Percentiles rank a stretch among this genome's conserved stretches.
Evolutionary conservation across 306 rosid species (phyloP).

Genomic region (Ormosia emarginata): DNA sequence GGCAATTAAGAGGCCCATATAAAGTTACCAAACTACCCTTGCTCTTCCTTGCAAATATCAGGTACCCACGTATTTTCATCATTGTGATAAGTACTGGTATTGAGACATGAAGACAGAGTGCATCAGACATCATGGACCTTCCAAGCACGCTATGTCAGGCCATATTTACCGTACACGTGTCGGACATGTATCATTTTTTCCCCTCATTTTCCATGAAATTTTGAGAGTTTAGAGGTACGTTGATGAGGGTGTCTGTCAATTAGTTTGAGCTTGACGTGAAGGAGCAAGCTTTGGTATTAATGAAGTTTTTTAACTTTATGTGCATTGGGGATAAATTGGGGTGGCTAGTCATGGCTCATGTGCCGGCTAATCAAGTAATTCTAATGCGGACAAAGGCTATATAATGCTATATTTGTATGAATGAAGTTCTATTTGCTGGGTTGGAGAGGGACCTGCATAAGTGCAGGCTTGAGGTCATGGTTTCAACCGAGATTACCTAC

Average conservation of each 20-base stretch:
- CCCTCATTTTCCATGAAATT: neutral
- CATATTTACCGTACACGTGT: conserved; percentile 57
- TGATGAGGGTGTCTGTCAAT: conserved; percentile 2
- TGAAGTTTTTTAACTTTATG: conserved; percentile 19
- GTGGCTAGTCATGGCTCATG: conserved; percentile 24
- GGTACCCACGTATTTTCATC: neutral
- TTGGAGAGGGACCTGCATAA: conserved; percentile 26
- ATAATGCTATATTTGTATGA: neutral
- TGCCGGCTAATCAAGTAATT: conserved; percentile 36
- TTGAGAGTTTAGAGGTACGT: conserved; percentile 3
- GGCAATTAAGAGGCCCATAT: neutral
- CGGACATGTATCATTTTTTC: neutral
- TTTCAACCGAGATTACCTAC: conserved; percentile 34
- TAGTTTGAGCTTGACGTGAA: neutral
- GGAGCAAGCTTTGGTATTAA: conserved; percentile 16
- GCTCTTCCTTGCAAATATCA: neutral
- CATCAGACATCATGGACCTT: neutral
- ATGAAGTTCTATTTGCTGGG: conserved; percentile 7
- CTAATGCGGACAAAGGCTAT: conserved; percentile 5
- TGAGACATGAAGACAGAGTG: neutral
- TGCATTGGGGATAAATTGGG: neutral
- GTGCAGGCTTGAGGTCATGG: conserved; percentile 3
- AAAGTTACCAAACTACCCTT: conserved; percentile 53
- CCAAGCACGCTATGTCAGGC: conserved; percentile 21
- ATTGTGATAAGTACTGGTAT: conserved; percentile 6